Evolutionary conservation across 495 filamentous ascomycete genomes (phyloP).

Genomic region (Antarctomyces pellizariae): DNA sequence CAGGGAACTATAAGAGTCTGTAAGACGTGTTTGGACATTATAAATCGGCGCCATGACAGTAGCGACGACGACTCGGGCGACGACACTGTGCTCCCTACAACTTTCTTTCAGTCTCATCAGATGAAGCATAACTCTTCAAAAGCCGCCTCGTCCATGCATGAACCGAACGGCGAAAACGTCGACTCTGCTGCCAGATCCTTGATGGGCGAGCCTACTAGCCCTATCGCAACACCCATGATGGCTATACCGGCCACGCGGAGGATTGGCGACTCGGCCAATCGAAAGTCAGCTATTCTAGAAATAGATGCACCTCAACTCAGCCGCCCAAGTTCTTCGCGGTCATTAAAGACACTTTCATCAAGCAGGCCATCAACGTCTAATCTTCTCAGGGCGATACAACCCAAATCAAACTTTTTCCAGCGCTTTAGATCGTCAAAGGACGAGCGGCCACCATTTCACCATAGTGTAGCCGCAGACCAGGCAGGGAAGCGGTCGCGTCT

Average conservation of each 20-base stretch:
- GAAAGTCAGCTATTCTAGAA: conserved; percentile 73
- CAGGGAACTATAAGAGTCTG: conserved; percentile 71
- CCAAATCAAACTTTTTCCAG: conserved; percentile 58
- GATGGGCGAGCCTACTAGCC: conserved; percentile 20
- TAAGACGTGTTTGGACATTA: conserved; percentile 82
- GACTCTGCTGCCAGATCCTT: too few species aligned
- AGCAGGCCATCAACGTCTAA: conserved; percentile 46
- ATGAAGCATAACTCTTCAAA: too few species aligned
- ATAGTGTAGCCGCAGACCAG: conserved; percentile 40
- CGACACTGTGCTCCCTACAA: conserved; percentile 30
- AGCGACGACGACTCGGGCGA: conserved; percentile 64
- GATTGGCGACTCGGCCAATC: conserved; percentile 56
- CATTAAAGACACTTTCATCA: conserved; percentile 53
- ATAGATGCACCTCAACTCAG: conserved; percentile 54
- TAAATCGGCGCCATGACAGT: conserved; percentile 72
- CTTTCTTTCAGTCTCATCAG: conserved; percentile 23
- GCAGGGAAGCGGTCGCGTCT: conserved; percentile 37
- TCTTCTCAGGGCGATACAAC: conserved; percentile 62
- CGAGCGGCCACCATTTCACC: conserved; percentile 59
- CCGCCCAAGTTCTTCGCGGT: conserved; percentile 75
- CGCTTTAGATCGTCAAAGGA: conserved; percentile 25
- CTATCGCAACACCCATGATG: conserved; percentile 41
- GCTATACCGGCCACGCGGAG: conserved; percentile 72
- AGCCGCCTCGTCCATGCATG: conserved; percentile 4
- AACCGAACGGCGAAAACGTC: conserved; percentile 6